Percentiles rank a stretch among this genome's conserved stretches.
These are phyloP conservation scores for Papiliotrema nemorosa DNA, from an alignment of 1,284 basidiomycete genomes.

Conservation along the genomic window DNA sequence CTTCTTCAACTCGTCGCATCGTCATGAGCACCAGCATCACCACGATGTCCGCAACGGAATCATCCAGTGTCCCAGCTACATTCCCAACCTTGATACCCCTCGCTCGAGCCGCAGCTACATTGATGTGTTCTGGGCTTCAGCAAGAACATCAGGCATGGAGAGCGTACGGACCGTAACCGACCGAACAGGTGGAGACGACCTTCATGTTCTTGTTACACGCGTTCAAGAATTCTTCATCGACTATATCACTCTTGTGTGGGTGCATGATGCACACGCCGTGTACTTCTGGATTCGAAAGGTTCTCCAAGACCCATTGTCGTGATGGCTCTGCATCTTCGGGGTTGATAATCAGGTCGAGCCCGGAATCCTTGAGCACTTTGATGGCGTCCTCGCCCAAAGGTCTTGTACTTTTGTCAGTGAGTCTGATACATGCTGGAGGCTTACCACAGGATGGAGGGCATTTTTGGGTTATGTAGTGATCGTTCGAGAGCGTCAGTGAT, in stretches of 20 bases:
- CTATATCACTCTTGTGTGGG: conserved; percentile 47
- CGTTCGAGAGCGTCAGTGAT: too few species aligned
- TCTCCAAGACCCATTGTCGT: conserved; percentile 72
- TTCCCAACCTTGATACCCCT: conserved; percentile 75
- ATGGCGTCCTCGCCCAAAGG: conserved; percentile 68
- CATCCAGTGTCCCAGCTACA: conserved; percentile 84
- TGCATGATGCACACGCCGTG: conserved; percentile 39
- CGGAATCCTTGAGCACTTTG: conserved; percentile 55
- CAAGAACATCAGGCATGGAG: background rate
- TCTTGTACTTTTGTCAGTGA: conserved; percentile 30
- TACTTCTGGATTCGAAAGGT: conserved; percentile 66
- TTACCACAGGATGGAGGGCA: conserved; percentile 25
- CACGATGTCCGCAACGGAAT: conserved; percentile 78
- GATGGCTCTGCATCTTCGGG: conserved; percentile 63
- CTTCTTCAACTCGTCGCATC: conserved; percentile 67
- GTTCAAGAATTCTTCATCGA: conserved; percentile 69
- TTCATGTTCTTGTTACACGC: conserved; percentile 59
- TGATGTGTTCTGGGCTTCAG: conserved; percentile 68
- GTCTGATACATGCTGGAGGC: too few species aligned
- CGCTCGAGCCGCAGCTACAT: conserved; percentile 61
- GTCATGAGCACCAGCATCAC: conserved; percentile 91
- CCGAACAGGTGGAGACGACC: conserved; percentile 79
- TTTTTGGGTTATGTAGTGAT: background rate
- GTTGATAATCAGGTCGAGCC: conserved; percentile 59
- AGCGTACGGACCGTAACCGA: conserved; percentile 67